These are phyloP conservation scores for Triticum monococcum DNA, from an alignment of 176 grass and related monocot species.

Conservation along the genomic window DNA sequence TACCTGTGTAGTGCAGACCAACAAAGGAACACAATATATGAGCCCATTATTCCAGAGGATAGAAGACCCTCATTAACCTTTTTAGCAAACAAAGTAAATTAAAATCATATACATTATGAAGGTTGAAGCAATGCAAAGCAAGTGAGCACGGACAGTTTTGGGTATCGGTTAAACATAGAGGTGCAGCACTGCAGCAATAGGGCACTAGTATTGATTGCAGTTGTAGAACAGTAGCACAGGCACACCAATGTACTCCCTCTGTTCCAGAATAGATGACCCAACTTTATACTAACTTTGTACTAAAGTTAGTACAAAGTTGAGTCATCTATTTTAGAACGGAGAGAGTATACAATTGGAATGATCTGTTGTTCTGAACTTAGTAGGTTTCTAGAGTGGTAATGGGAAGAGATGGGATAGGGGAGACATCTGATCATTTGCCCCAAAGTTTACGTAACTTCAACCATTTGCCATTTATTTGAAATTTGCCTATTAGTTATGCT, in stretches of 20 bases:
- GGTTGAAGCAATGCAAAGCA: background rate
- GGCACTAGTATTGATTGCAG: background rate
- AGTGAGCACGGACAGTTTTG: background rate
- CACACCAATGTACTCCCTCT: too few relatives aligned
- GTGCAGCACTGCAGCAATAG: background rate
- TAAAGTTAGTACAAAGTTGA: too few relatives aligned
- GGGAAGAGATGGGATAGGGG: background rate
- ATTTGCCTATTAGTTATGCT: background rate
- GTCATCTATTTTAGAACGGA: too few relatives aligned
- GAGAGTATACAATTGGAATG: background rate
- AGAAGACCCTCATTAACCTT: conserved; percentile 85
- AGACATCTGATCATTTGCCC: background rate
- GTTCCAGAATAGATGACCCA: too few relatives aligned
- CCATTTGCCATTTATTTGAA: background rate
- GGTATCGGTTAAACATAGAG: background rate
- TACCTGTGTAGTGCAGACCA: conserved; percentile 96
- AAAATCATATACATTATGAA: conserved; percentile 1
- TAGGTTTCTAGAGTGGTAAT: background rate
- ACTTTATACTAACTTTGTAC: too few relatives aligned
- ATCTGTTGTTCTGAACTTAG: background rate
- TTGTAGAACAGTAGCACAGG: background rate
- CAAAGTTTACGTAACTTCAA: background rate
- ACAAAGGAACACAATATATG: conserved; percentile 86
- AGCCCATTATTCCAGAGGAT: conserved; percentile 88
- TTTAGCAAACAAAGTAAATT: conserved; percentile 6